A percentile compares a stretch with the other conserved stretches of the same genome.
Evolutionary conservation across 352 stramenopile genomes (phyloP).

Genomic region (Pythium apleroticum): DNA sequence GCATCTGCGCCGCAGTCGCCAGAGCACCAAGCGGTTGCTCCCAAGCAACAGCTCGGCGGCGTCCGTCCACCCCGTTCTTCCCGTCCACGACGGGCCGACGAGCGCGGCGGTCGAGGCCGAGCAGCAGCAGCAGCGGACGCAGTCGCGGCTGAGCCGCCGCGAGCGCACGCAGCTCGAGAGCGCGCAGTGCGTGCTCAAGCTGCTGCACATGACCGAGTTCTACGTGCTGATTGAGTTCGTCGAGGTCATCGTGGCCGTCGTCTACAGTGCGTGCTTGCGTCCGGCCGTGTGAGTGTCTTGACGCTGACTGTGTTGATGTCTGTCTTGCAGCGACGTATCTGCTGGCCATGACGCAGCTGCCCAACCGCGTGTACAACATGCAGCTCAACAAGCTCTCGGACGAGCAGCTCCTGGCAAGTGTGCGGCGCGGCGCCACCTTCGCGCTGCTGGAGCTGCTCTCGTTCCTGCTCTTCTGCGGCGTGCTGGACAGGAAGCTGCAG

Average conservation of each 20-base stretch:
- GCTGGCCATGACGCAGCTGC: conserved; percentile 1
- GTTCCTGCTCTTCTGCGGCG: not conserved
- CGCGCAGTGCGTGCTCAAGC: conserved; percentile 2
- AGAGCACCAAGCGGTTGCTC: not conserved
- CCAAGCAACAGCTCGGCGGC: not conserved
- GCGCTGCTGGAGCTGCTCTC: not conserved
- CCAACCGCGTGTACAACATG: conserved; percentile 4
- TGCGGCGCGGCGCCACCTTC: not conserved
- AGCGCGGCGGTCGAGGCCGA: not conserved
- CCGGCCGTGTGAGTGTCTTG: not conserved
- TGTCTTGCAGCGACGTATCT: not conserved
- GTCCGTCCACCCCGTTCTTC: not conserved
- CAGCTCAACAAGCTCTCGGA: conserved; percentile 5
- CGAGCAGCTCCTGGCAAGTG: conserved; percentile 2
- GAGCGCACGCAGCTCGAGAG: conserved; percentile 2
- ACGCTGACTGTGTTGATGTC: not conserved
- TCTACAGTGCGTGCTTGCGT: conserved; percentile 1
- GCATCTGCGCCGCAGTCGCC: not conserved
- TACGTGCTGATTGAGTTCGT: conserved; percentile 9
- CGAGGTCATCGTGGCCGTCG: conserved; percentile 5
- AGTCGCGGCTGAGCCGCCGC: not conserved
- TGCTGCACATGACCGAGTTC: conserved; percentile 4
- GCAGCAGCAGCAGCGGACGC: not conserved
- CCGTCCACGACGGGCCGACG: not conserved
- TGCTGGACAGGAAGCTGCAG: not conserved